Evolutionary conservation across 108 stramenopile genomes (phyloP).

Genomic region (Nitzschia palea): DNA sequence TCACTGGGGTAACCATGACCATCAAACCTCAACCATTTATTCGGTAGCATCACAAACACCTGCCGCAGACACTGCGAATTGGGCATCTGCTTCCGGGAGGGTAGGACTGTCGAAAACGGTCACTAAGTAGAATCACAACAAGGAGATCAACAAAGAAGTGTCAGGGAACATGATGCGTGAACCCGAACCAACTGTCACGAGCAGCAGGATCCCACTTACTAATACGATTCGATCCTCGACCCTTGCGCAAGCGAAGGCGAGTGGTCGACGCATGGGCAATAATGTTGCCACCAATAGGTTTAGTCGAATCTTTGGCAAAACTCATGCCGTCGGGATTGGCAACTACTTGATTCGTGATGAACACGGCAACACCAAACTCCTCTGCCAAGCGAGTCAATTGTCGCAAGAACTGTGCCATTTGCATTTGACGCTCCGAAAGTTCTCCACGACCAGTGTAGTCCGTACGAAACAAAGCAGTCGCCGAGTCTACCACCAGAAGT

Average conservation of each 20-base stretch:
- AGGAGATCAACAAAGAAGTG: neutral
- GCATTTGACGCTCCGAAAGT: slow-evolving; percentile 95
- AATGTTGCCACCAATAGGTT: slow-evolving; percentile 99
- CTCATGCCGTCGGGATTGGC: slow-evolving; percentile 97
- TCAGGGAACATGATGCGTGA: neutral
- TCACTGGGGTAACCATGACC: neutral
- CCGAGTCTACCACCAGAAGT: slow-evolving; percentile 96
- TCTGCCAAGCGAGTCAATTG: slow-evolving; percentile 96
- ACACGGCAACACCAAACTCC: slow-evolving; percentile 99
- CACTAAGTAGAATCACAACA: slow-evolving; percentile 22
- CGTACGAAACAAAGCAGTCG: slow-evolving; percentile 98
- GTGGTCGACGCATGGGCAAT: slow-evolving; percentile 99
- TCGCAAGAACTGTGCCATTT: slow-evolving; percentile 97
- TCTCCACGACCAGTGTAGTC: slow-evolving; percentile 99
- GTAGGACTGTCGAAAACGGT: slow-evolving; percentile 95
- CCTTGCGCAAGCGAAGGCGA: slow-evolving; percentile 96
- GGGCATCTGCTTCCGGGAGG: slow-evolving; percentile 95
- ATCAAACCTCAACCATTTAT: no score
- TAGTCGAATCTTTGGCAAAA: slow-evolving; percentile 97
- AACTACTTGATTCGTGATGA: slow-evolving; percentile 99
- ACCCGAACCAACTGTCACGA: no score
- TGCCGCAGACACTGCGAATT: slow-evolving; percentile 74
- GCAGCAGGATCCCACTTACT: no score
- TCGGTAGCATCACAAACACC: slow-evolving; percentile 85
- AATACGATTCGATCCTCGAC: slow-evolving; percentile 97